Base-by-base conservation (phyloP, 148 eudicot genomes). In the Selenicereus undatus region DNA sequence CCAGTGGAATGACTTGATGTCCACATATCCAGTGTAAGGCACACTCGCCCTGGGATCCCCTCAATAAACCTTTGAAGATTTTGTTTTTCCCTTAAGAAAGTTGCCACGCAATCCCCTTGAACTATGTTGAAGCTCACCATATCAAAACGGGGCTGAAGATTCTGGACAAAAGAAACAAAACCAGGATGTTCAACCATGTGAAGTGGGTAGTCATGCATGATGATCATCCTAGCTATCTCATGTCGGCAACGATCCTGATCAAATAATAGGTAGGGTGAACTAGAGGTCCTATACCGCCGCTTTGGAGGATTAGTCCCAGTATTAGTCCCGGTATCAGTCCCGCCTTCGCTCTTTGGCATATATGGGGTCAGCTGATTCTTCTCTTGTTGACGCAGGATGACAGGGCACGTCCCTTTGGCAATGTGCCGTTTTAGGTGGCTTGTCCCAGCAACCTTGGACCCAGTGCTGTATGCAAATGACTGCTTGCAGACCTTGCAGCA, bases 401-500 rank as follows among this genome's bases (percentile, higher is more conserved):
- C 88, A 22, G 90, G 90, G 80, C 97, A 92, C 7, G 89, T 81
- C 12, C 97, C 97, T 81, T 88, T 89, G 68, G 92, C 91, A 32
- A 92, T 89, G 83, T 92, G 97, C 14, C 97, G 91, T 77, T 89
- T 90, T 32, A 92, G 86, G 84, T 92, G 97, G 87, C 97, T 92
- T 12, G 97, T 92, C 11, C 97, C 97, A 7, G 90, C 89, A 36
- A 88, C 92, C 82, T 90, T 92, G 11, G 91, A 85, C 21, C 97
- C 97, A 4, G 88, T 89, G 72, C 90, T 91, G 81, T 92, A 91
- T 10, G 97, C 93, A 82, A 90, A 92, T 36, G 97, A 91, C 74
- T 91, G 91, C 82, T 87, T 87, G 75, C 97, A 92, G 21, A 88
- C 88, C 81, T 88, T 89, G 77, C 97, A 92, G 65, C 85, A 85